A percentile compares a stretch with the other conserved stretches of the same genome.
Conservation (phyloP, 106 monocot species). For the Hemerocallis citrina region DNA sequence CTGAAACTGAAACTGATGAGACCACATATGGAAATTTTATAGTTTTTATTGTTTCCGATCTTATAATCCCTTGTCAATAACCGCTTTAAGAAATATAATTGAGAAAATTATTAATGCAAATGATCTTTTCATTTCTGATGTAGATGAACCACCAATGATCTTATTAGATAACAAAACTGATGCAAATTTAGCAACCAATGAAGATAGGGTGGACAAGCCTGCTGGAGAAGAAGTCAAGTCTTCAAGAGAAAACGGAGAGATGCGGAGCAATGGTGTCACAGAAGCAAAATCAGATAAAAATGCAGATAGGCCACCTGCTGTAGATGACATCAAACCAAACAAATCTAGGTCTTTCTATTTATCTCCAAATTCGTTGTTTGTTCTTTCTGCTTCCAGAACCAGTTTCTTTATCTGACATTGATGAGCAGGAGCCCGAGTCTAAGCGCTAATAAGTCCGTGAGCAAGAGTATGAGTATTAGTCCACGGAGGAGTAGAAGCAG, state of each 20-base stretch:
- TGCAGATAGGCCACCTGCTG: conserved; percentile 16
- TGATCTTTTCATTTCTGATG: conserved; percentile 19
- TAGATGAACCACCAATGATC: conserved; percentile 7
- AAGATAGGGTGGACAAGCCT: conserved; percentile 16
- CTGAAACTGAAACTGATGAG: too few relatives aligned
- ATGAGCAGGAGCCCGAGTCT: conserved; percentile 67
- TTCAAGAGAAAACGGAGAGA: conserved; percentile 52
- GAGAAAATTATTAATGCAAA: conserved; percentile 1
- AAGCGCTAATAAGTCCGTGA: conserved; percentile 39
- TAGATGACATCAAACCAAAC: conserved; percentile 14
- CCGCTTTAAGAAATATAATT: not conserved
- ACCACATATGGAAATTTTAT: too few relatives aligned
- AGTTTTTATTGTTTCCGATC: too few relatives aligned
- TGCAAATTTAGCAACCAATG: conserved; percentile 10
- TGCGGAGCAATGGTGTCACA: conserved; percentile 48
- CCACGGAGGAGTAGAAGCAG: conserved; percentile 36
- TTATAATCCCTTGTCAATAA: not conserved
- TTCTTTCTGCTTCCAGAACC: conserved; percentile 18
- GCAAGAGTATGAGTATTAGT: conserved; percentile 84
- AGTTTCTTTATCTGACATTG: conserved; percentile 30
- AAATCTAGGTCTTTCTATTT: conserved; percentile 61
- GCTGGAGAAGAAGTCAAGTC: conserved; percentile 22
- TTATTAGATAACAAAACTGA: conserved; percentile 23
- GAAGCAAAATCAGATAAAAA: conserved; percentile 35
- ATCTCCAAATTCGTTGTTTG: conserved; percentile 18